Base-by-base conservation (phyloP, 2,329 filamentous ascomycete genomes). In the Helotiales sp. region DNA sequence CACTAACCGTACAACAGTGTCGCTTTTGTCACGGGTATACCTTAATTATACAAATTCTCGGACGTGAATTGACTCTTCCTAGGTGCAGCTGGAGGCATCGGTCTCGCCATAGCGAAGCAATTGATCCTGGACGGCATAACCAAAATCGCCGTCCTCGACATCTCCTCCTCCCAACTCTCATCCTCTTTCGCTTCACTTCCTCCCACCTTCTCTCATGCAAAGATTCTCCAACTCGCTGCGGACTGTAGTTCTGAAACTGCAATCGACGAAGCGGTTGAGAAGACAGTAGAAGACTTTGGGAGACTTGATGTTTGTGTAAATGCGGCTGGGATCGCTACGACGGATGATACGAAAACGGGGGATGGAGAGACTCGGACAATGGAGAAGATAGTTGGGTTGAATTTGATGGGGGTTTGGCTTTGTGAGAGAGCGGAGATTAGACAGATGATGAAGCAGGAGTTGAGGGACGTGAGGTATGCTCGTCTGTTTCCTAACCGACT, bases 281-380 rank as follows among this genome's bases (percentile, higher is more conserved):
- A 57, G n/a, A 75, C 77, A 10, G 68, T 83, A n/a, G 63, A 72
- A n/a, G 73, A 73, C 30, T 80, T 80, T 52, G 82, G 81, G 4
- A 76, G 76, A 52, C 74, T 84, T 8, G 79, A 83, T 63, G 78
- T 81, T 4, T 80, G 80, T 22, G 80, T 79, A 7, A 83, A 85
- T 52, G 74, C 81, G 2, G 83, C 83, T 0, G 66, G 66, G 1
- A 59, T 68, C 17, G 8, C 10, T 0, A 58, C 57, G 3, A 9
- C 15, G 1, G 22, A 5, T 9, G 9, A 30, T 15, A 24, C 30
- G 15, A 64, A 67, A 2, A 58, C 52, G 9, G 67, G 65, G 19
- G 69, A 68, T 24, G 53, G 63, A 34, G 50, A 60, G 0, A 53
- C 65, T 0, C 36, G 47, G 15, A 59, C 63, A 2, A 40, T 67